Percentiles rank a stretch among this genome's conserved stretches.
Conservation (phyloP, 116 monocot species). For the Zostera marina region DNA sequence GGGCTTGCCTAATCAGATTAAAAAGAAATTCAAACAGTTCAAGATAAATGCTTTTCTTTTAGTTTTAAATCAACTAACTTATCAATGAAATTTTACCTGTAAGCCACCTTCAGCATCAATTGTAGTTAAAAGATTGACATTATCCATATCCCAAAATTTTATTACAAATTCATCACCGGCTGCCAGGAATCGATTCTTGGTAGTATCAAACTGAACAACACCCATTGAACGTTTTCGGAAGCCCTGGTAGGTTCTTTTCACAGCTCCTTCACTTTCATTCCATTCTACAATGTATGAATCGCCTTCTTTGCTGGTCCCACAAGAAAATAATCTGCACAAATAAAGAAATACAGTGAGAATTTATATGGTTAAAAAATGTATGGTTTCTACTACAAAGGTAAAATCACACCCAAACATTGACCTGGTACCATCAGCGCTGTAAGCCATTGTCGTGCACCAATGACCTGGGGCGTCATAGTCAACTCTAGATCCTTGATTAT, state of each 20-base stretch:
- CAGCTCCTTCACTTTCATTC: slow-evolving; percentile 97
- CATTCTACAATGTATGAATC: slow-evolving; percentile 90
- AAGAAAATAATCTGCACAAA: slow-evolving; percentile 62
- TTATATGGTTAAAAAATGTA: neutral
- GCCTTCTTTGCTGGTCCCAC: slow-evolving; percentile 97
- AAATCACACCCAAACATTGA: slow-evolving; percentile 7
- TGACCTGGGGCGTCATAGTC: slow-evolving; percentile 93
- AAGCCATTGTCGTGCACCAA: slow-evolving; percentile 97
- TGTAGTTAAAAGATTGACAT: slow-evolving; percentile 60
- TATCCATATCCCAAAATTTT: slow-evolving; percentile 95
- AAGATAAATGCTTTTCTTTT: neutral
- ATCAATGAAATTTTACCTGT: slow-evolving; percentile 26
- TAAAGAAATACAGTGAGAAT: slow-evolving; percentile 3
- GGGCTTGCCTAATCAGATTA: slow-evolving; percentile 41
- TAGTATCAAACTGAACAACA: slow-evolving; percentile 93
- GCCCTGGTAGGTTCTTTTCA: slow-evolving; percentile 83
- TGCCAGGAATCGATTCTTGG: slow-evolving; percentile 64
- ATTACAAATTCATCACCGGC: slow-evolving; percentile 86
- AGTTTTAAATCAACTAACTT: neutral
- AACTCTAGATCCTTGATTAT: slow-evolving; percentile 81
- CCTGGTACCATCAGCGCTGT: slow-evolving; percentile 97
- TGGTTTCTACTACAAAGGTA: neutral
- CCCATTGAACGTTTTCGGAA: slow-evolving; percentile 76
- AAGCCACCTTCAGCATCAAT: slow-evolving; percentile 82
- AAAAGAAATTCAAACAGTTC: neutral